Evolutionary conservation across 371 early-diverging fungal species (phyloP).

Genomic region (Mortierella sp.): DNA sequence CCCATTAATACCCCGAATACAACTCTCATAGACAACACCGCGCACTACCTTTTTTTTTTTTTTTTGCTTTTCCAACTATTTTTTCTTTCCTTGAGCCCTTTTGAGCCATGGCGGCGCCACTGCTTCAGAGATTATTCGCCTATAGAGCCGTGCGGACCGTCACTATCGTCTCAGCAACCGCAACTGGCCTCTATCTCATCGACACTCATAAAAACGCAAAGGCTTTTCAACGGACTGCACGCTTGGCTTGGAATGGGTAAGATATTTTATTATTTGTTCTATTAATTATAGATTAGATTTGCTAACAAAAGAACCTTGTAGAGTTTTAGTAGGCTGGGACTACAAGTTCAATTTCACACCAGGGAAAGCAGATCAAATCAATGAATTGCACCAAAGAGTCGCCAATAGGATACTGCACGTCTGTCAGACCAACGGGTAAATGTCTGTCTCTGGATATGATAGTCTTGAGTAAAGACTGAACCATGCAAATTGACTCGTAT

Average conservation of each 20-base stretch:
- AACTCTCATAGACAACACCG: too few species aligned
- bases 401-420: conserved; percentile 82
- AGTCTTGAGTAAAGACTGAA: too few species aligned
- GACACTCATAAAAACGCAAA: conserved; percentile 72
- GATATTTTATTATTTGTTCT: conserved; percentile 8
- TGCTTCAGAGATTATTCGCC: conserved; percentile 41
- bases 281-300: neutral
- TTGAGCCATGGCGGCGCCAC: conserved; percentile 25
- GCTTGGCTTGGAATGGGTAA: conserved; percentile 71
- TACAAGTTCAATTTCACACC: conserved; percentile 84
- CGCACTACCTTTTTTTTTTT: too few species aligned
- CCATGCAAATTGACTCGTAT: neutral
- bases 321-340: conserved; percentile 66
- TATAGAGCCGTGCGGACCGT: conserved; percentile 25
- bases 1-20: neutral
- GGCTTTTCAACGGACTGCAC: conserved; percentile 64
- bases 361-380: conserved; percentile 62
- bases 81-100: too few species aligned
- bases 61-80: too few species aligned
- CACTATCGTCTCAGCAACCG: conserved; percentile 31
- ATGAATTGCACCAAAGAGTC: conserved; percentile 74
- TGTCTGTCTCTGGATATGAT: neutral
- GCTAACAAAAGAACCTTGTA: conserved; percentile 1
- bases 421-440: conserved; percentile 82
- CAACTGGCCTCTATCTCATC: conserved; percentile 59